Evolutionary conservation across 2,329 filamentous ascomycete species (phyloP).

Genomic region (Aspergillus awamori): DNA sequence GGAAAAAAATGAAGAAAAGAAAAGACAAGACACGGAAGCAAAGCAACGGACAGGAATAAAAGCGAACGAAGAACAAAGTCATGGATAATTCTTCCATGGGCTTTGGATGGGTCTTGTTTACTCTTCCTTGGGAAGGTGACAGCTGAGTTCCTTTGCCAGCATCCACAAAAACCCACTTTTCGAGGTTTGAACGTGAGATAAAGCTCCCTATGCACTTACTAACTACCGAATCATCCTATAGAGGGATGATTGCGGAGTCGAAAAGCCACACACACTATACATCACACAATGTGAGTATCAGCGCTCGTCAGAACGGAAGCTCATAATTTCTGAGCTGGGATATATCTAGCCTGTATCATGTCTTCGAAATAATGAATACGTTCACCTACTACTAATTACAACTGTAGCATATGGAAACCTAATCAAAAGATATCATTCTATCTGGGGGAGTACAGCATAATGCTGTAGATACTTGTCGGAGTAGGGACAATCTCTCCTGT

Average conservation of each 20-base stretch:
- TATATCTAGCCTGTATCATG: not conserved
- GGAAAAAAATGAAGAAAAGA: not conserved
- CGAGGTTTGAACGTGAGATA: not conserved
- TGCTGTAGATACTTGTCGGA: not conserved
- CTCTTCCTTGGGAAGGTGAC: slow-evolving; percentile 15
- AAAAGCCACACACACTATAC: not conserved
- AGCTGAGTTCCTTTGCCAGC: slow-evolving; percentile 18
- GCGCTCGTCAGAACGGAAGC: not conserved
- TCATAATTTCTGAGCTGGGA: not conserved
- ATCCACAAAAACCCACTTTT: slow-evolving; percentile 1
- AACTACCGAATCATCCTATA: not conserved
- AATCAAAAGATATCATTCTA: no score
- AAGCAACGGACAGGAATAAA: not conserved
- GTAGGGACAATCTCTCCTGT: not conserved
- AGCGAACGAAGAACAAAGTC: not conserved
- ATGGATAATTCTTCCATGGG: not conserved
- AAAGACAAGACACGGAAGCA: not conserved
- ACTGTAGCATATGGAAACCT: no score
- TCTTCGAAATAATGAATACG: no score
- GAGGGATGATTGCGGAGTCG: no score
- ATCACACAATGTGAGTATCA: not conserved
- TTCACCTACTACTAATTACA: no score
- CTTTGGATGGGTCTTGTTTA: not conserved
- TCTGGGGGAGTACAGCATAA: not conserved
- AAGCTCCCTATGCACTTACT: not conserved